A percentile compares a stretch with the other conserved stretches of the same genome.
Evolutionary conservation across 495 filamentous ascomycete species (phyloP).

Genomic region (Hyphodiscus hymeniophilus): DNA sequence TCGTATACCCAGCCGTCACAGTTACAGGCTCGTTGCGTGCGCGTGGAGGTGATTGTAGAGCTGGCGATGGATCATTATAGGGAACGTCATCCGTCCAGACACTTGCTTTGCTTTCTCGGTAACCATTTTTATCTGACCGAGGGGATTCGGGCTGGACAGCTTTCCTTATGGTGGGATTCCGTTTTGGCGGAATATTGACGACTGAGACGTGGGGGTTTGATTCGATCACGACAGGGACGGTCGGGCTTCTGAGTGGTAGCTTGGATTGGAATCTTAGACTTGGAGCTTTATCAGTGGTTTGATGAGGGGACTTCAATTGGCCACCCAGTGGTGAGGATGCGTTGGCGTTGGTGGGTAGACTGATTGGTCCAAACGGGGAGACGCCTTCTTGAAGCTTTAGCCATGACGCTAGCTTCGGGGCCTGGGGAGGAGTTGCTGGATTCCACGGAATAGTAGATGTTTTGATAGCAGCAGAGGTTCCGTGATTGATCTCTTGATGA

Average conservation of each 20-base stretch:
- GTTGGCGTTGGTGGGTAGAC: slow-evolving; percentile 11
- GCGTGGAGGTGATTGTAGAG: slow-evolving; percentile 3
- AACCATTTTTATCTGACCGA: not conserved
- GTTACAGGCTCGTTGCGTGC: not conserved
- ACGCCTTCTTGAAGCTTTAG: slow-evolving; percentile 18
- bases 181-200: not conserved
- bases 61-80: slow-evolving; percentile 1
- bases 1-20: not conserved
- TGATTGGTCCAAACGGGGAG: slow-evolving; percentile 21
- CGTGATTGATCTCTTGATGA: not conserved
- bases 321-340: slow-evolving; percentile 11
- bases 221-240: not conserved
- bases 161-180: not conserved
- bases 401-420: slow-evolving; percentile 15
- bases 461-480: slow-evolving; percentile 5
- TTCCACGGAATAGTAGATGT: slow-evolving; percentile 19
- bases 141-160: not conserved
- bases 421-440: slow-evolving; percentile 15
- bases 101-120: slow-evolving; percentile 15
- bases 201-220: not conserved
- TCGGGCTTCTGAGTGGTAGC: slow-evolving; percentile 1
- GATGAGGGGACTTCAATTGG: slow-evolving; percentile 17
- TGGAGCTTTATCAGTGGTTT: slow-evolving; percentile 1
- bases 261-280: not conserved
- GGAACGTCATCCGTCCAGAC: slow-evolving; percentile 21